phyloP scores from a whole-genome alignment of 75 land plant species.

The Pinus taeda region DNA sequence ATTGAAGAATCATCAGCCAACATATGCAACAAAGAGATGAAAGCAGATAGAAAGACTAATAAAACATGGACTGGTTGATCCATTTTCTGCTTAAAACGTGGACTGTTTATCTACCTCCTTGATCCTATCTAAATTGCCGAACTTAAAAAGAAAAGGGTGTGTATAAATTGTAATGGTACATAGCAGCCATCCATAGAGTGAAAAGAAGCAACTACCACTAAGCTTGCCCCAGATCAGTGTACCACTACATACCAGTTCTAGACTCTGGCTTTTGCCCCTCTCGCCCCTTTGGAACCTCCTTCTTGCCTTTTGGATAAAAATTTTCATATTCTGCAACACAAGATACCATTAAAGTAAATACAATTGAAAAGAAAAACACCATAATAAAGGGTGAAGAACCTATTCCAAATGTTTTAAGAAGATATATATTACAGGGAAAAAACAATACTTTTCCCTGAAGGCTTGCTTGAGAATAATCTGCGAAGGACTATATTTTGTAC shows the following conservation, averaged over 20 bases:
- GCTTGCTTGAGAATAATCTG: constrained; percentile 9
- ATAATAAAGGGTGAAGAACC: constrained; percentile 3
- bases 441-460: constrained; percentile 5
- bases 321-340: constrained; percentile 37
- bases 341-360: no score
- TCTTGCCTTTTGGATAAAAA: constrained; percentile 41
- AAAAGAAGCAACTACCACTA: background rate
- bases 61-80: no score
- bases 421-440: background rate
- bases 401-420: background rate
- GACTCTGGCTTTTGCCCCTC: constrained; percentile 32
- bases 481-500: constrained; percentile 3
- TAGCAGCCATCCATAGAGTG: background rate
- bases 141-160: background rate
- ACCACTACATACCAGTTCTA: constrained; percentile 29
- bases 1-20: no score
- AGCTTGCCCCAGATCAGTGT: background rate
- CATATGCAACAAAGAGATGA: no score
- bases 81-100: background rate
- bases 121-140: background rate
- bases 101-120: background rate
- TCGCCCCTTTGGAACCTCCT: constrained; percentile 47
- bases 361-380: background rate
- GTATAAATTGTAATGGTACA: background rate
- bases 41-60: no score